Base-by-base conservation (phyloP, 805 yeast genomes). In the Sporopachydermia quercuum region DNA sequence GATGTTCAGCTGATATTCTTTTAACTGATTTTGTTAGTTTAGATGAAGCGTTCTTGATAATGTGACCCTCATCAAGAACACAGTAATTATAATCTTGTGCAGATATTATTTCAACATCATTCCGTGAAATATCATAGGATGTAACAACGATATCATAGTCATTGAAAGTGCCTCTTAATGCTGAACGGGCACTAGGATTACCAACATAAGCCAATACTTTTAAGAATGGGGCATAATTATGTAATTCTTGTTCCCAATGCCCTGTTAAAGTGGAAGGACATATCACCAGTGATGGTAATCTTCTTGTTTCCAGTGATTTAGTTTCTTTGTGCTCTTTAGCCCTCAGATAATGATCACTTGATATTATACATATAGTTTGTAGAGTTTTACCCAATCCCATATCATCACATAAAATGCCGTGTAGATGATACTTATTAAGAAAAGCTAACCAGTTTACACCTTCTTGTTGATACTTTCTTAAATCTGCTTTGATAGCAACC, bases 221-320 rank as follows among this genome's bases (percentile, higher is more conserved):
- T 61, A 91, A 64, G 47, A 81, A 80, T 36, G 97, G 95, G 0
- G 96, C 82, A 56, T 86, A 91, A 45, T 82, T 86, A 44, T 74
- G 72, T 47, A 91, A 66, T 58, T 91, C 99, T 55, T 85, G 95
- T 55, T 85, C 94, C 99, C 99, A 91, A 59, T 91, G 99, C 16
- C 99, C 98, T 2, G 96, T 87, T 49, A 91, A 71, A 1, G 97
- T 85, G 0, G 99, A 96, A 1, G 99, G 99, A 62, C 98, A 91
- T 14, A 91, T 72, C 38, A 91, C 76, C 47, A 91, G 62, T 0
- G 96, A 75, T 1, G 97, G 94, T 16, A 91, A 64, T 19, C 71
- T 77, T 44, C 93, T 66, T 27, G 70, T 72, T 49, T 86, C 94
- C 8, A 65, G 63, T 0, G 79, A 66, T 19, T 68, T 57, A 0